phyloP scores from a whole-genome alignment of 2,329 filamentous ascomycete genomes.

The Aspergillus uvarum region DNA sequence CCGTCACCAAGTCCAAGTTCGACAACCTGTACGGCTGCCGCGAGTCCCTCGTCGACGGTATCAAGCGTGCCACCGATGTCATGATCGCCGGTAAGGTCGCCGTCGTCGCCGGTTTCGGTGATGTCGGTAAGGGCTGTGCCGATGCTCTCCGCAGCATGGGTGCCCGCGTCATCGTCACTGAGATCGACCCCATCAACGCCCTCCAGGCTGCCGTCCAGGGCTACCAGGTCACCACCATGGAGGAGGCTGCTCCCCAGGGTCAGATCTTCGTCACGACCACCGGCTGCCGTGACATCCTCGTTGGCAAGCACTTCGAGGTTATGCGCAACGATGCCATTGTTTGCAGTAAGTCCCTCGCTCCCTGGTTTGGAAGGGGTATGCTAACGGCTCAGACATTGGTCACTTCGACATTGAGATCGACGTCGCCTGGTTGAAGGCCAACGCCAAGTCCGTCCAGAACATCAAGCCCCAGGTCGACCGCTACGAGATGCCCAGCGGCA shows the following conservation, averaged over 20 bases:
- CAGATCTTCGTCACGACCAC: constrained; percentile 99
- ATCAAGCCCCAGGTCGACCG: constrained; percentile 99
- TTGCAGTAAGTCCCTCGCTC: constrained; percentile 67
- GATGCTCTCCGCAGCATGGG: constrained; percentile 96
- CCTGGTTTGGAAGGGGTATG: neutral
- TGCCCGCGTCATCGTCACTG: constrained; percentile 92
- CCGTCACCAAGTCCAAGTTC: constrained; percentile 99
- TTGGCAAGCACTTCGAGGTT: constrained; percentile 84
- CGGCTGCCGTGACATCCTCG: constrained; percentile 96
- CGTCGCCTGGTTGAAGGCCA: constrained; percentile 98
- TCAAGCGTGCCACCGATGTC: constrained; percentile 99
- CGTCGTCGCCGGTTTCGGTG: constrained; percentile 96
- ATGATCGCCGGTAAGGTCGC: constrained; percentile 99
- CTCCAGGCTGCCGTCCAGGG: constrained; percentile 97
- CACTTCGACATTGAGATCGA: constrained; percentile 99
- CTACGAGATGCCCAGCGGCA: constrained; percentile 88
- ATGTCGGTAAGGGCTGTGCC: constrained; percentile 98
- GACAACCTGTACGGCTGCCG: constrained; percentile 99
- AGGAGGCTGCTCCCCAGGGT: constrained; percentile 81
- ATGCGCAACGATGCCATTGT: constrained; percentile 99
- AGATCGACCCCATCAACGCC: constrained; percentile 99
- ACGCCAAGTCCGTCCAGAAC: constrained; percentile 89
- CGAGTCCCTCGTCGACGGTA: constrained; percentile 97
- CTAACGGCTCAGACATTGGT: constrained; percentile 71
- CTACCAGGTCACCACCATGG: constrained; percentile 97